Percentiles rank a stretch among this genome's conserved stretches.
Evolutionary conservation across 140 eudicot genomes (phyloP).

Genomic region (Anethum foeniculum): DNA sequence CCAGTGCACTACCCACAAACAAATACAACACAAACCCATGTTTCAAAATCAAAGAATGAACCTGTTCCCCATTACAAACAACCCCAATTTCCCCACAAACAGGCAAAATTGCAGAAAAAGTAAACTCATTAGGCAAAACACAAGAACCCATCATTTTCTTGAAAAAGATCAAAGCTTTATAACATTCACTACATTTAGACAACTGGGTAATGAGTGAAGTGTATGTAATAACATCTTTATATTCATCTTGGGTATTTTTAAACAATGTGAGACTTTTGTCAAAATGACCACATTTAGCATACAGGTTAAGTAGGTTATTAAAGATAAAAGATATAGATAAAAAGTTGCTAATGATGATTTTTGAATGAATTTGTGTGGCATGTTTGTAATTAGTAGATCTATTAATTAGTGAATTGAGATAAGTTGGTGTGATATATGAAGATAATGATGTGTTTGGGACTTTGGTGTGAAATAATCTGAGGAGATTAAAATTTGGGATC

Average conservation of each 20-base stretch:
- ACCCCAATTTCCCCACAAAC: conserved; percentile 22
- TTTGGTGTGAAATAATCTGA: conserved; percentile 11
- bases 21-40: conserved; percentile 27
- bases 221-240: conserved; percentile 23
- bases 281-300: conserved; percentile 31
- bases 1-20: conserved; percentile 42
- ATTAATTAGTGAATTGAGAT: conserved; percentile 27
- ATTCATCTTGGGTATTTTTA: conserved; percentile 11
- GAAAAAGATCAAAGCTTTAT: conserved; percentile 23
- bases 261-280: conserved; percentile 22
- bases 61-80: conserved; percentile 21
- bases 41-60: conserved; percentile 33
- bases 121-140: conserved; percentile 27
- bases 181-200: conserved; percentile 16
- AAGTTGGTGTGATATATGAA: conserved; percentile 22
- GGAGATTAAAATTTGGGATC: not conserved
- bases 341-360: conserved; percentile 21
- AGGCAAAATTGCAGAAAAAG: conserved; percentile 34
- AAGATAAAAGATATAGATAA: conserved; percentile 17
- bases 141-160: conserved; percentile 21
- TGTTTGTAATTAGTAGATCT: conserved; percentile 21
- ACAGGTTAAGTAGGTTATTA: conserved; percentile 31
- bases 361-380: conserved; percentile 38
- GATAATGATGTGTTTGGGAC: not conserved
- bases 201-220: conserved; percentile 36